Evolutionary conservation across 1,284 basidiomycete species (phyloP), one percentile per base, ranked within the genome.

Genomic region (Rhodotorula glutinis): DNA sequence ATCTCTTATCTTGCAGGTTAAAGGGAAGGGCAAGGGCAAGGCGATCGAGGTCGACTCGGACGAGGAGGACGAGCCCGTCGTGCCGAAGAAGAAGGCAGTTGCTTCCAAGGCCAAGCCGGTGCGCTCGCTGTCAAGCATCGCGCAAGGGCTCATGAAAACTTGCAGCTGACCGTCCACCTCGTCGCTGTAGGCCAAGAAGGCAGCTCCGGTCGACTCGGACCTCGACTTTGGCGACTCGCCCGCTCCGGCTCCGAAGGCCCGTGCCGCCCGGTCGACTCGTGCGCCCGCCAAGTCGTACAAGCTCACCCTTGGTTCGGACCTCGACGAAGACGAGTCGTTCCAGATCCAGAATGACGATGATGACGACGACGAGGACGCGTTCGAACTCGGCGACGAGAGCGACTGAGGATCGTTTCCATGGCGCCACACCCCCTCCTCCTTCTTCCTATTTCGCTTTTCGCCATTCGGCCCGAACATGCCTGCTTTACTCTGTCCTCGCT

Each of bases 41-140:
- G 44, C 29, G 1, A 23, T 57, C 30, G 46, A 41, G 21, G 14
- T 54, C 27, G 56, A 54, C 11, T 82, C 81, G 52, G 80, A 83
- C 55, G 62, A 80, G 16, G 79, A 80, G 66, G 79, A 83, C 55
- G 62, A 80, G 16, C 79, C 80, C 66, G 79, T 46, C 11, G 44
- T 38, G 29, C 63, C 29, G 63, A 82, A 78, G 60, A 78, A 76
- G 49, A 77, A 77, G 69, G 64, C 73, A 21, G 76, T 76, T 49
- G 46, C 76, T 47, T 40, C 75, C 29, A 81, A 76, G 65, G 72
- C 67, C 10, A 82, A 83, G 73, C 79, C 77, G 62, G 57, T 59
- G 40, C 30, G 57, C 41, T n/a, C 10, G 57, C 87, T 85, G 77
- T 0, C 84, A 84, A 60, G 87, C 86, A 25, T 38, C 7, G 11